Conservation (phyloP, 257 asterid genomes). For the Solanum megistacrolobum region DNA sequence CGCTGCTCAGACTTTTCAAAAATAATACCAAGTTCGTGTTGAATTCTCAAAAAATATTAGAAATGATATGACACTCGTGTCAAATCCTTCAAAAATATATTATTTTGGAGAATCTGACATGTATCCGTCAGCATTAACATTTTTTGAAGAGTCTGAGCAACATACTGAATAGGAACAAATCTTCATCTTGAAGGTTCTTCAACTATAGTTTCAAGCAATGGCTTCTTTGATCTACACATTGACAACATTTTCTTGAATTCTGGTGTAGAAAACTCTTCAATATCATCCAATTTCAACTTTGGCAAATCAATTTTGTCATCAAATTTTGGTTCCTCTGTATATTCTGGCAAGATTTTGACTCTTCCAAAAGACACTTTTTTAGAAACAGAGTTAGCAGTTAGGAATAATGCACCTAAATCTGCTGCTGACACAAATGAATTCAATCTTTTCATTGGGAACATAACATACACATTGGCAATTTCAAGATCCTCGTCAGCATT, state of each 20-base stretch:
- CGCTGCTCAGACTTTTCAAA: not conserved
- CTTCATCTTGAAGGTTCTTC: not conserved
- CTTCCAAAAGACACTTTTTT: conserved; percentile 1
- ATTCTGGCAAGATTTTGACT: conserved; percentile 16
- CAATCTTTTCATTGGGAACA: conserved; percentile 14
- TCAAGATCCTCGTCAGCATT: conserved; percentile 19
- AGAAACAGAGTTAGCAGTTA: not conserved
- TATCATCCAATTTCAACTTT: conserved; percentile 9
- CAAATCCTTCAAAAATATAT: not conserved
- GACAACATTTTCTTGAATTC: conserved; percentile 2
- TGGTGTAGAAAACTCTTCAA: conserved; percentile 8
- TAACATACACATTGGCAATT: conserved; percentile 6
- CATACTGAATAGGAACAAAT: not conserved
- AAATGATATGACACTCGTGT: not conserved
- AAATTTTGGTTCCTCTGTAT: not conserved
- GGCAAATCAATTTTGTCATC: not conserved
- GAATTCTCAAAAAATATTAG: not conserved
- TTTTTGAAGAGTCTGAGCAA: not conserved
- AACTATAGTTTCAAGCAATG: conserved; percentile 9
- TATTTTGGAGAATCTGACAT: fast-evolving
- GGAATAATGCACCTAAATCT: conserved; percentile 6
- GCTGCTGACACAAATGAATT: conserved; percentile 2
- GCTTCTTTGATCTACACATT: conserved; percentile 12
- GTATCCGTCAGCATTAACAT: fast-evolving
- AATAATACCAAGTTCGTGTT: fast-evolving